Evolutionary conservation across 2,329 filamentous ascomycete genomes (phyloP), one percentile per base, ranked within the genome.

Genomic region (Pestalotiopsis sp.): DNA sequence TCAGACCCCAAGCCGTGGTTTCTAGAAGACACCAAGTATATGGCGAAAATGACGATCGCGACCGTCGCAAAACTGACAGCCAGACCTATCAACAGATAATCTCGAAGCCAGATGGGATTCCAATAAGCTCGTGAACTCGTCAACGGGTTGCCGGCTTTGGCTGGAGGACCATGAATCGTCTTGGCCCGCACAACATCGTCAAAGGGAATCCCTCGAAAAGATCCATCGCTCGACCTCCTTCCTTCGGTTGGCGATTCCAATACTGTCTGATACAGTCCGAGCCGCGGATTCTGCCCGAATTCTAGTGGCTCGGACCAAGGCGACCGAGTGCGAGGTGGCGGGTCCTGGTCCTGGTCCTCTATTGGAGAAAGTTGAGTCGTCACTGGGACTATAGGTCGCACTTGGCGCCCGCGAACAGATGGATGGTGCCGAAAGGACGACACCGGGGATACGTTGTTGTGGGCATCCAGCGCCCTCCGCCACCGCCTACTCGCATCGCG

Each of bases 21-120:
- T 36, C 23, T 56, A 4, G 25, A 52, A 9, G 67, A 68, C 6
- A 67, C 65, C 23, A 66, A 6, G 64, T 66, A 66, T 0, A 66
- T 12, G 1, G 52, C 64, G 4, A 66, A 57, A n/a, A 66, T 56
- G 4, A 38, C 23, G n/a, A 66, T 20, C 12, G 64, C 64, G 13
- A 58, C 27, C 3, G 52, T 38, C 12, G 64, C 64, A 57, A 56
- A 66, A 14, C 17, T 36, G 9, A 66, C 31, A 38, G 45, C 52
- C 5, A 66, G 40, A 38, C 36, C 27, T 27, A 58, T 66, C 31
- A 66, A 38, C 3, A 49, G 25, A 25, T 49, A 31, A n/a, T 66
- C 64, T 13, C 49, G 64, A 49, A 66, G 31, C 64, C 64, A 66
- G 6, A 57, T 14, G 12, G 64, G 49, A 14, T 57, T 49, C 64